A percentile compares a stretch with the other conserved stretches of the same genome.
phyloP scores from a whole-genome alignment of 305 asterid genomes.

The Euphrasia arctica region DNA sequence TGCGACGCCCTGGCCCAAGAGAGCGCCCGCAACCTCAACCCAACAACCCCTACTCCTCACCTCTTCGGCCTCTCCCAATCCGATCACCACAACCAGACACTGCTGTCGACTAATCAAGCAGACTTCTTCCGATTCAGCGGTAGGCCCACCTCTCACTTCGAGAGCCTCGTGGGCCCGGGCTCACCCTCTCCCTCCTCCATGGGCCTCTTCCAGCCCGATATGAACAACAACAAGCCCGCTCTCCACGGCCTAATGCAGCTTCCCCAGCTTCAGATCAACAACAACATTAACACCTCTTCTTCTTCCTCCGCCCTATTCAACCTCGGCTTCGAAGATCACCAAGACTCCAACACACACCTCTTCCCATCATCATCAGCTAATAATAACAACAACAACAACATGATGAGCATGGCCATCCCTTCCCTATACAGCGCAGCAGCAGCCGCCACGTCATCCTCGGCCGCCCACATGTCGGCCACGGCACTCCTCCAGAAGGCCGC shows the following conservation, averaged over 20 bases:
- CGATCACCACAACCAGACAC: slow-evolving; percentile 3
- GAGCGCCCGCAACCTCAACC: slow-evolving; percentile 54
- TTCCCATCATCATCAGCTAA: slow-evolving; percentile 32
- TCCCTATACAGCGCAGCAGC: slow-evolving; percentile 38
- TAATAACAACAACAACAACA: slow-evolving; percentile 4
- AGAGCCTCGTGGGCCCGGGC: slow-evolving; percentile 38
- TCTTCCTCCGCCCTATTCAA: slow-evolving; percentile 48
- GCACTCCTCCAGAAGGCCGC: slow-evolving; percentile 85
- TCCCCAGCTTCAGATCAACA: slow-evolving; percentile 55
- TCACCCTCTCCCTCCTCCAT: slow-evolving; percentile 31
- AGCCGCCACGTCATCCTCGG: too few species aligned
- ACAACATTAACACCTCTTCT: slow-evolving; percentile 19
- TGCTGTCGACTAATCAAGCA: slow-evolving; percentile 17
- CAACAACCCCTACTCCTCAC: slow-evolving; percentile 50
- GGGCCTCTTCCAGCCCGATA: slow-evolving; percentile 36
- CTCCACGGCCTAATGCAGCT: slow-evolving; percentile 63
- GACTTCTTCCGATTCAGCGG: slow-evolving; percentile 47
- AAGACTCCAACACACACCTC: slow-evolving; percentile 38
- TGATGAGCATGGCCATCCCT: slow-evolving; percentile 49
- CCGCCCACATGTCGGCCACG: slow-evolving; percentile 70
- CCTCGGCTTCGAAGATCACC: slow-evolving; percentile 37
- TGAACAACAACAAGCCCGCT: slow-evolving; percentile 27
- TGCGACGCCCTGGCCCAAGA: slow-evolving; percentile 92
- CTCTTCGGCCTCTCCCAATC: slow-evolving; percentile 51
- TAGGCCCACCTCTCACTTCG: slow-evolving; percentile 43